A percentile compares a stretch with the other conserved stretches of the same genome.
Evolutionary conservation across 2,329 filamentous ascomycete genomes (phyloP).

Genomic region (Sporothrix schenckii): DNA sequence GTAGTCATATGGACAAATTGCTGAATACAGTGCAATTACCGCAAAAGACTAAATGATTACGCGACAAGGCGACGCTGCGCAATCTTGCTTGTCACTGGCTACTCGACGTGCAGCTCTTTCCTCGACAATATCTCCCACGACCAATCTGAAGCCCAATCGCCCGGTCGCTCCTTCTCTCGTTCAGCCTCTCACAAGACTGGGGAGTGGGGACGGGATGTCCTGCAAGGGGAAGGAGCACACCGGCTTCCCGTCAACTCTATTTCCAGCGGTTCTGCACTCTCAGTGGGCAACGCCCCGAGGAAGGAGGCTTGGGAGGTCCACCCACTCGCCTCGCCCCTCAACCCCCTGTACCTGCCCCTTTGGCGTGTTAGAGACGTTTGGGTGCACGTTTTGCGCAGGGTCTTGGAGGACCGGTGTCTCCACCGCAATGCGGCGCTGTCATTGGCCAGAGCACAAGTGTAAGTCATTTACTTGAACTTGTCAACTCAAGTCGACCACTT

Average conservation of each 20-base stretch:
- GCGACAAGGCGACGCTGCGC: background rate
- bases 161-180: background rate
- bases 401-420: background rate
- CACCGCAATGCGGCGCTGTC: slow-evolving; percentile 9
- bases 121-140: background rate
- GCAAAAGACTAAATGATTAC: background rate
- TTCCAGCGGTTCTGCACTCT: background rate
- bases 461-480: slow-evolving; percentile 6
- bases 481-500: background rate
- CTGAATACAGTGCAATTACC: background rate
- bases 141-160: background rate
- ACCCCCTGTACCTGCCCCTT: slow-evolving; percentile 14
- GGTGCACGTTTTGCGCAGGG: slow-evolving; percentile 16
- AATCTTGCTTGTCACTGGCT: background rate
- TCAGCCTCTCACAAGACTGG: slow-evolving; percentile 11
- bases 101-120: slow-evolving; percentile 4
- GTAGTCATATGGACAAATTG: background rate
- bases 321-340: background rate
- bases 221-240: background rate
- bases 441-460: slow-evolving; percentile 12
- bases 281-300: background rate
- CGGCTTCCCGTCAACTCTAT: slow-evolving; percentile 5
- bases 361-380: slow-evolving; percentile 19
- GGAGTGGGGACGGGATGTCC: background rate
- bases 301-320: background rate